Conservation (phyloP, 1,284 basidiomycete genomes). For the Mycena citricolor region DNA sequence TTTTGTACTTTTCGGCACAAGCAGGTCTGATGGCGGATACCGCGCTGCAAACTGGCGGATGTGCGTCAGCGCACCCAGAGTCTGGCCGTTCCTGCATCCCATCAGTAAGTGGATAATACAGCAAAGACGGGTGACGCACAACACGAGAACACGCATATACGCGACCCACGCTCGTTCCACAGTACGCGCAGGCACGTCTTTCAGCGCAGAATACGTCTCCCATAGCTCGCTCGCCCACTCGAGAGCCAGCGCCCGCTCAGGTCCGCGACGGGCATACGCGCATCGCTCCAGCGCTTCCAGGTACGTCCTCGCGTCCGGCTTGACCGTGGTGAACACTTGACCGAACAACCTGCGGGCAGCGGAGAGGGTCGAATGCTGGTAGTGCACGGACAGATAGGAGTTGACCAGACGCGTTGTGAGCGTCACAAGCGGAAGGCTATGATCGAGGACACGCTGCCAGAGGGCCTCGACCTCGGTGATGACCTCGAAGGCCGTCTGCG, state of each 20-base stretch:
- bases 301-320: conserved; percentile 56
- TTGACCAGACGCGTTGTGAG: conserved; percentile 71
- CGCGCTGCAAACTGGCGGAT: conserved; percentile 54
- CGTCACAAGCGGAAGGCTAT: conserved; percentile 61
- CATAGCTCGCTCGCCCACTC: conserved; percentile 59
- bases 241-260: conserved; percentile 47
- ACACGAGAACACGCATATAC: conserved; percentile 58
- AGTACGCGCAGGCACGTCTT: conserved; percentile 46
- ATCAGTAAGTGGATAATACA: conserved; percentile 1
- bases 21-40: conserved; percentile 55
- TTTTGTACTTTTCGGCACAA: conserved; percentile 38
- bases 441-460: conserved; percentile 68
- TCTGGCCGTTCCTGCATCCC: conserved; percentile 44
- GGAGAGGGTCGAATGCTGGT: conserved; percentile 59
- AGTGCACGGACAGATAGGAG: conserved; percentile 80
- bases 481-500: conserved; percentile 75
- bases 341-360: conserved; percentile 48
- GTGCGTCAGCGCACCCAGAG: conserved; percentile 51
- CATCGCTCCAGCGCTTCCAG: conserved; percentile 72
- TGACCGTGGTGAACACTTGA: conserved; percentile 46
- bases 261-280: conserved; percentile 40
- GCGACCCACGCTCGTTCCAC: conserved; percentile 67
- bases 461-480: conserved; percentile 71
- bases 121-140: conserved; percentile 44
- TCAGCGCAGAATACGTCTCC: conserved; percentile 51